Evolutionary conservation across 305 asterid species (phyloP), one percentile per base, ranked within the genome.

Genomic region (Solanum hybrid): DNA sequence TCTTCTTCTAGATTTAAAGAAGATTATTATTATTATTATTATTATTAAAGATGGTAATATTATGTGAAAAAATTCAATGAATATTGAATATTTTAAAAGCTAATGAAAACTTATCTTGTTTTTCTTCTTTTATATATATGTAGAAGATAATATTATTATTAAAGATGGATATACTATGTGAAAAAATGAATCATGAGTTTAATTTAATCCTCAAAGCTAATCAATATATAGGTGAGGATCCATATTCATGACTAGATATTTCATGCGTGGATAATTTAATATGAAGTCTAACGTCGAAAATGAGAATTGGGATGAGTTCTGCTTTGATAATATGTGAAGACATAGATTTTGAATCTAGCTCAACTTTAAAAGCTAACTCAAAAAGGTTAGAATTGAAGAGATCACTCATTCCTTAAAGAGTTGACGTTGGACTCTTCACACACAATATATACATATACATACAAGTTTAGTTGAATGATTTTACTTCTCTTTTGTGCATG

Each of bases 371-470:
- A 60, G 26, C 71, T 60, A 7, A 60, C 71, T 19, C 11, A 19
- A 60, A 17, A 19, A 40, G 4, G 1, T 60, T 1, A 19, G 1
- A 60, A 60, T 7, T 60, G 10, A 60, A 60, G 24, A 60, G 11
- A 60, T 60, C 26, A 19, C 11, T 60, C 10, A 19, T 60, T 19
- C 0, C 1, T 60, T 7, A 60, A 60, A 60, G 5, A 60, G 4
- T 0, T 19, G 5, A 0, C 0, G 69, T 56, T 0, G 26, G 71
- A 60, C 26, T 60, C 11, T 3, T 19, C 24, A 7, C 24, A 56
- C 69, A 19, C 0, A 51, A 51, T 17, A 17, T 51, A 51, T 56
- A 56, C 24, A 56, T 17, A 60, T 60, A 3, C 26, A 19, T 60
- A 60, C 12, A 19, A 60, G 71, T 60, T 60, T 60, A 19, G 71